Evolutionary conservation across 202 grass and related monocot species (phyloP), one percentile per base, ranked within the genome.

Genomic region (Digitaria exilis): DNA sequence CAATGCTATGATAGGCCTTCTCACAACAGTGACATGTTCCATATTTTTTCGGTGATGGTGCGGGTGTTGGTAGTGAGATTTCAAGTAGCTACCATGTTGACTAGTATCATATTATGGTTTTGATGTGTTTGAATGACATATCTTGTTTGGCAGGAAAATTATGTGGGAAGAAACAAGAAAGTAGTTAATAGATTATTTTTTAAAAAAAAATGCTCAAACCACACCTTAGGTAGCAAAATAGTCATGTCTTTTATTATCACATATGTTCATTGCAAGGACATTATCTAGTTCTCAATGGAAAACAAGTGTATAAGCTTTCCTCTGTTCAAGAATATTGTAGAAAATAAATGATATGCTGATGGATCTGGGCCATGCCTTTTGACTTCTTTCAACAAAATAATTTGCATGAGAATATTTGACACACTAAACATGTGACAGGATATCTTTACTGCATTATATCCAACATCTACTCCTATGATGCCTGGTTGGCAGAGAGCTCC

Each of bases 361-460:
- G 39, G 32, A 58, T 60, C 77, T 45, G 52, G 17, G 37, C 19
- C 54, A 50, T 79, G 43, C 45, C 9, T 39, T 39, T 39, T 39
- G 5, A 39, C 7, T 39, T 39, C n/a, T 54, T 41, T 75, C 56
- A 50, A 63, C 42, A 43, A 61, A 75, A 68, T 80, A 44, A 65
- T 84, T 65, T 75, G 22, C 70, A 71, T 31, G 37, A 68, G 14
- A 17, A 84, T 75, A 81, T 15, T 63, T 80, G 75, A 87, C 73
- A 7, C 5, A 66, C 87, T 34, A 56, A 74, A 83, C 70, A 28
- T 71, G 80, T 68, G 90, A 59, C 84, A 99, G 93, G 96, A 88
- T 89, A 82, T 99, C 79, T 99, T 99, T 83, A 82, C 89, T 60
- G 91, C 93, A 55, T 84, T 99, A 30, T 99, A 96, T 90, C 76